Evolutionary conservation across 2,329 filamentous ascomycete species (phyloP).

Genomic region (Ophiostoma sp.): DNA sequence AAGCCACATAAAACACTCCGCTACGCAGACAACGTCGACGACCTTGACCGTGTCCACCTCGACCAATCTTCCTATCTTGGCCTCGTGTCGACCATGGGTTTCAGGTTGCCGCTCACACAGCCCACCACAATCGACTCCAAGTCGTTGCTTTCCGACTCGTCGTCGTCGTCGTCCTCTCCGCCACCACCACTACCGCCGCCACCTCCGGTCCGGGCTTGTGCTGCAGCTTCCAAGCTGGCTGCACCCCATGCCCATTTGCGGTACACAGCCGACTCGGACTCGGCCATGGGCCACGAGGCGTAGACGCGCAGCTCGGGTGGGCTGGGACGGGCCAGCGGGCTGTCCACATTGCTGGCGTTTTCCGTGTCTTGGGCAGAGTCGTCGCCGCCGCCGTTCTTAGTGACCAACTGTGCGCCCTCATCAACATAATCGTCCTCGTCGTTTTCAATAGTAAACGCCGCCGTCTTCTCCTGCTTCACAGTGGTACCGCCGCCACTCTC

Average conservation of each 20-base stretch:
- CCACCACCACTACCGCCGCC: too few relatives aligned
- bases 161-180: neutral
- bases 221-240: neutral
- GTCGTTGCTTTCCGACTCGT: neutral
- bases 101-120: conserved; percentile 25
- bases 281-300: conserved; percentile 27
- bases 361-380: conserved; percentile 40
- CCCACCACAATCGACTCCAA: conserved; percentile 25
- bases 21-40: neutral
- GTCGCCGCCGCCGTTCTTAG: conserved; percentile 41
- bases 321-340: conserved; percentile 24
- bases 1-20: neutral
- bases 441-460: neutral
- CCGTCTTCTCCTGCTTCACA: neutral
- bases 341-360: conserved; percentile 45
- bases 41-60: neutral
- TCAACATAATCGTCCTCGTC: conserved; percentile 3
- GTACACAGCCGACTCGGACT: conserved; percentile 12
- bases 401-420: neutral
- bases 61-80: neutral
- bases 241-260: conserved; percentile 27
- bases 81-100: conserved; percentile 2
- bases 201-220: too few relatives aligned
- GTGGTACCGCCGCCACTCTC: neutral
- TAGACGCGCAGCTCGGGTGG: conserved; percentile 29